Evolutionary conservation across 164 flowering plant species (phyloP).

Genomic region (Aristolochia contorta): DNA sequence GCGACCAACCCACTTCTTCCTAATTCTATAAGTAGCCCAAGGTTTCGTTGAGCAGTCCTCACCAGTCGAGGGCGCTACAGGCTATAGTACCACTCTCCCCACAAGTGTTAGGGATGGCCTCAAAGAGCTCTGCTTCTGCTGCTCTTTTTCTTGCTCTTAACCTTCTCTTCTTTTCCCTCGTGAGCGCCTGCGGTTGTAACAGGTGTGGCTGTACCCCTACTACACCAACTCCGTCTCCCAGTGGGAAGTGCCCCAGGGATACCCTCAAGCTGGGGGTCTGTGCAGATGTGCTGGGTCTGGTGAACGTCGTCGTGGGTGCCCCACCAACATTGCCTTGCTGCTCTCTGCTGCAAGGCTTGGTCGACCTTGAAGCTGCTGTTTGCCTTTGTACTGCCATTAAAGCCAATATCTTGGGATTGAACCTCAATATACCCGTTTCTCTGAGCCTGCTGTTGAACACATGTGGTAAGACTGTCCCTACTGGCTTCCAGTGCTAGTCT

Average conservation of each 20-base stretch:
- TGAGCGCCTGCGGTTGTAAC: slow-evolving; percentile 15
- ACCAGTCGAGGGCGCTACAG: not conserved
- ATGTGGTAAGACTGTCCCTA: slow-evolving; percentile 52
- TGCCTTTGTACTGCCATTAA: slow-evolving; percentile 77
- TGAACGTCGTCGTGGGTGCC: slow-evolving; percentile 37
- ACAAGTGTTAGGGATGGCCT: slow-evolving; percentile 32
- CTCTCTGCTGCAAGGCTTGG: slow-evolving; percentile 42
- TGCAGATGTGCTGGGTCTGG: slow-evolving; percentile 41
- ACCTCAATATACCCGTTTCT: slow-evolving; percentile 44
- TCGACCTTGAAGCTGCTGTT: slow-evolving; percentile 62
- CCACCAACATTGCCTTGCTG: slow-evolving; percentile 59
- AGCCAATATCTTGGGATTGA: slow-evolving; percentile 50
- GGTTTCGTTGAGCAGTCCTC: no score
- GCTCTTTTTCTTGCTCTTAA: slow-evolving; percentile 46
- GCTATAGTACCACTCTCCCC: not conserved
- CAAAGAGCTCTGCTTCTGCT: slow-evolving; percentile 21
- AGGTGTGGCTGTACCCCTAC: slow-evolving; percentile 18
- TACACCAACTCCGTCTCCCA: not conserved
- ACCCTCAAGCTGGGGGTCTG: slow-evolving; percentile 66
- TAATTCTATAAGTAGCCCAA: no score
- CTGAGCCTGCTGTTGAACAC: slow-evolving; percentile 49
- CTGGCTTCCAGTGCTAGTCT: slow-evolving; percentile 50
- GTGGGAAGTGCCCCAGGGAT: slow-evolving; percentile 43
- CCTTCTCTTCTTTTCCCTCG: slow-evolving; percentile 49
- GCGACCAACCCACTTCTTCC: no score